Base-by-base conservation (phyloP, 352 stramenopile genomes). In the Phytophthora meadii region DNA sequence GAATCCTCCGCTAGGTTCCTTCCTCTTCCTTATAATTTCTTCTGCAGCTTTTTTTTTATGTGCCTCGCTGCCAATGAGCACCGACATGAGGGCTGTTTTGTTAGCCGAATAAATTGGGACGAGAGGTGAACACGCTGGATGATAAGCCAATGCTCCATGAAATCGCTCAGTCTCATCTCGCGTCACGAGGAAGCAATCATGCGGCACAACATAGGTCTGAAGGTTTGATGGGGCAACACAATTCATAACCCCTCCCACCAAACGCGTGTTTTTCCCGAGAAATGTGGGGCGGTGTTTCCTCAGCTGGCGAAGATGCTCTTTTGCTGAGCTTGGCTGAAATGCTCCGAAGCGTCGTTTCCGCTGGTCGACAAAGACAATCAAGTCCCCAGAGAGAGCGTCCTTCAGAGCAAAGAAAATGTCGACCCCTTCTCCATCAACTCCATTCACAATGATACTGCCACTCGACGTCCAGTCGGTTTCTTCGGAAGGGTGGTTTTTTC, bases 341-440 rank as follows among this genome's bases (percentile, higher is more conserved):
- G 22, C 22, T 22, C 22, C 22, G 22, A 22, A 22, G 22, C 22
- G 22, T 22, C 22, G 0, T 22, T 22, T 22, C 22, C 22, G 22
- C 22, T 22, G 22, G 22, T 22, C 22, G 22, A 22, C 22, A 22
- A 22, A 22, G 22, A 22, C 22, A 22, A 22, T 22, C 3, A 32
- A 1, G 1, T 47, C 34, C 0, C 9, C 37, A 32, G 27, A 46
- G 24, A 36, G 15, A 59, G 70, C 60, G 67, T 78, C 57, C 22
- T 72, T 58, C 12, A 72, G 34, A 63, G 60, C 27, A 61, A 74
- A 78, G 58, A 66, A 71, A 40, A 75, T 75, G 47, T 78, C 65
- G 28, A 72, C 41, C 15, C 41, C 65, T 54, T 51, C 41, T 49
- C 50, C 65, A 27, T 40, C 53, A 67, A 68, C 61, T 11, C 39